Evolutionary conservation across 2,329 filamentous ascomycete genomes (phyloP).

Genomic region (Colletotrichum falcatum): DNA sequence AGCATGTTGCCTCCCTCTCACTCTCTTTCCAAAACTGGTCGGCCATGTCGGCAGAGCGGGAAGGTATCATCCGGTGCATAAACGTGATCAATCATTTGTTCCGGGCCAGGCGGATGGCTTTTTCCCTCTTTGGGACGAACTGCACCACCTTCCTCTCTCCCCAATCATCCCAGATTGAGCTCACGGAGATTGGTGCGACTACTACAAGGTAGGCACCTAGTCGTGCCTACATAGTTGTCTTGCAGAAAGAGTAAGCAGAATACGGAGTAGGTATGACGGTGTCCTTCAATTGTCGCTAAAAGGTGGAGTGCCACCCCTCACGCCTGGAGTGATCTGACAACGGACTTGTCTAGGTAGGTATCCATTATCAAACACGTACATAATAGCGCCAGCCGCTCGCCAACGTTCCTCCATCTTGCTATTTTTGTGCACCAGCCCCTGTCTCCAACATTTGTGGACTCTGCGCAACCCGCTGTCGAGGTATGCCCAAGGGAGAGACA

Average conservation of each 20-base stretch:
- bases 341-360: constrained; percentile 19
- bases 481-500: constrained; percentile 11
- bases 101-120: neutral
- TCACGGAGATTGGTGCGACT: constrained; percentile 5
- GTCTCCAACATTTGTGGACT: neutral
- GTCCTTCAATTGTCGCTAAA: constrained; percentile 14
- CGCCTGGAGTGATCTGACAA: constrained; percentile 34
- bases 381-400: constrained; percentile 19
- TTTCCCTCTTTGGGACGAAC: neutral
- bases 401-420: constrained; percentile 21
- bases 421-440: constrained; percentile 24
- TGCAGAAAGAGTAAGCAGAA: neutral
- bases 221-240: neutral
- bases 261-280: constrained; percentile 16
- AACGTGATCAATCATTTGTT: constrained; percentile 7
- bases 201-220: too few relatives aligned
- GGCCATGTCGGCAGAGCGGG: constrained; percentile 11
- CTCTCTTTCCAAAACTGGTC: constrained; percentile 24
- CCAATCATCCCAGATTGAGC: too few relatives aligned
- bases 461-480: neutral
- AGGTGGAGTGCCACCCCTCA: constrained; percentile 25
- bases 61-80: constrained; percentile 27
- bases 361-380: constrained; percentile 25
- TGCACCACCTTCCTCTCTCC: neutral
- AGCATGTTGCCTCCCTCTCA: constrained; percentile 7